Conservation (phyloP, 129 eudicot genomes). For the Arctium lappa region DNA sequence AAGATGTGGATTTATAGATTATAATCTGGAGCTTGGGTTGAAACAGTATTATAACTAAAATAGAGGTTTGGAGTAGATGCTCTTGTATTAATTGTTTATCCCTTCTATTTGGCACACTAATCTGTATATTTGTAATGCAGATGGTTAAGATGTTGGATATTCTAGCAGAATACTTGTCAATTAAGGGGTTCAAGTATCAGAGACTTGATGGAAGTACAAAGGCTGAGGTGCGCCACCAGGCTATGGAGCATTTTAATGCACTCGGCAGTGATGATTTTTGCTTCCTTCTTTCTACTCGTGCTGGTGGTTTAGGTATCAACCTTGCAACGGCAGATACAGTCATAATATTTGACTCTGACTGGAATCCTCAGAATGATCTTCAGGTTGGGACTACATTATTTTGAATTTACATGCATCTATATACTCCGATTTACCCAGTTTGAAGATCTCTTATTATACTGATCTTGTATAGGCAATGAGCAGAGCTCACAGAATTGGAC, state of each 20-base stretch:
- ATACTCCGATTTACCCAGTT: background rate
- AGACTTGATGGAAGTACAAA: slow-evolving; percentile 99
- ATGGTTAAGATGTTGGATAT: slow-evolving; percentile 99
- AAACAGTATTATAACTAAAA: background rate
- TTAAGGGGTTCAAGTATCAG: slow-evolving; percentile 95
- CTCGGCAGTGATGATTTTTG: slow-evolving; percentile 99
- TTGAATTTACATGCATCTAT: background rate
- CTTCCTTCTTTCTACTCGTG: slow-evolving; percentile 99
- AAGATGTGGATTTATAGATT: background rate
- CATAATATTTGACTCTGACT: slow-evolving; percentile 97
- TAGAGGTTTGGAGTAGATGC: background rate
- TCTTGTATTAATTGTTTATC: background rate
- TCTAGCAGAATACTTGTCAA: slow-evolving; percentile 81
- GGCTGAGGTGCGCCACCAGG: slow-evolving; percentile 92
- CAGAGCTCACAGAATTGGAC: slow-evolving; percentile 98
- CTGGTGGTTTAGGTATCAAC: slow-evolving; percentile 98
- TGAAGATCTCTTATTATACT: background rate
- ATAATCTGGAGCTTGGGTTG: background rate
- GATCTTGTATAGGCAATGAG: slow-evolving; percentile 82
- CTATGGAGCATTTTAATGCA: slow-evolving; percentile 99
- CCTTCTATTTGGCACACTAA: background rate
- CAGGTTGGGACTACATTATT: slow-evolving; percentile 48
- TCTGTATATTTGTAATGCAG: slow-evolving; percentile 38
- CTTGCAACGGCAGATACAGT: slow-evolving; percentile 99
- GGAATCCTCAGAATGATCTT: slow-evolving; percentile 99